phyloP scores from a whole-genome alignment of 164 flowering plant genomes.

The Echeveria elegans region DNA sequence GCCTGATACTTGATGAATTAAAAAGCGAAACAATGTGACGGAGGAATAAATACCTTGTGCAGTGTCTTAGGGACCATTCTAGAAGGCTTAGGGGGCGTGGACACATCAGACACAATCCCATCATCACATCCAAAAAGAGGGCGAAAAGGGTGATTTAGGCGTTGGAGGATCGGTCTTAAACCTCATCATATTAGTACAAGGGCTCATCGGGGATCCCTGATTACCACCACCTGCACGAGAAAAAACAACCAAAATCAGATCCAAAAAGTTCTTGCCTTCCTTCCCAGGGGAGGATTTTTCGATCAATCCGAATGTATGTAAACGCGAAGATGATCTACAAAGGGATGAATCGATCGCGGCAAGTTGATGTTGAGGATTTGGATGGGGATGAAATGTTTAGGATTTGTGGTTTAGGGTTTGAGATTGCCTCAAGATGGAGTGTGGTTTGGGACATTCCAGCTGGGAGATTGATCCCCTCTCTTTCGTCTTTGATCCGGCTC shows the following conservation, averaged over 20 bases:
- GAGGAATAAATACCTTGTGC: slow-evolving; percentile 47
- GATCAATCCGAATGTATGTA: slow-evolving; percentile 68
- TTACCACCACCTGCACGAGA: slow-evolving; percentile 84
- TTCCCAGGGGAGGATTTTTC: slow-evolving; percentile 77
- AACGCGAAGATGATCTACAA: slow-evolving; percentile 89
- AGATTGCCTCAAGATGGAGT: neutral
- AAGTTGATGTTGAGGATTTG: neutral
- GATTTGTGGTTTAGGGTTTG: neutral
- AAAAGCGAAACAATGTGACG: too few species aligned
- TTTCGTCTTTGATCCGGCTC: too few species aligned
- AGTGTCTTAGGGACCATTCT: slow-evolving; percentile 94
- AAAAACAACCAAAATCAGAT: slow-evolving; percentile 58
- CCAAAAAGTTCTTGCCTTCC: slow-evolving; percentile 87
- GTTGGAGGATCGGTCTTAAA: slow-evolving; percentile 58
- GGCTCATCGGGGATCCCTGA: slow-evolving; percentile 53
- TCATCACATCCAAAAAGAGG: slow-evolving; percentile 51
- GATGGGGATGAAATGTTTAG: neutral
- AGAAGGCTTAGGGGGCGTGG: slow-evolving; percentile 77
- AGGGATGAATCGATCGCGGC: slow-evolving; percentile 49
- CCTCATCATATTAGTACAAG: slow-evolving; percentile 77
- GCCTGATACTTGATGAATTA: too few species aligned
- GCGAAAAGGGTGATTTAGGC: slow-evolving; percentile 65
- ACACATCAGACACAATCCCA: slow-evolving; percentile 35
- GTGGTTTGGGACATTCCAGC: neutral
- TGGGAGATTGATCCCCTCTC: neutral